Evolutionary conservation across 331 rosid genomes (phyloP), one percentile per base, ranked within the genome.

Genomic region (Rosa hybrid): DNA sequence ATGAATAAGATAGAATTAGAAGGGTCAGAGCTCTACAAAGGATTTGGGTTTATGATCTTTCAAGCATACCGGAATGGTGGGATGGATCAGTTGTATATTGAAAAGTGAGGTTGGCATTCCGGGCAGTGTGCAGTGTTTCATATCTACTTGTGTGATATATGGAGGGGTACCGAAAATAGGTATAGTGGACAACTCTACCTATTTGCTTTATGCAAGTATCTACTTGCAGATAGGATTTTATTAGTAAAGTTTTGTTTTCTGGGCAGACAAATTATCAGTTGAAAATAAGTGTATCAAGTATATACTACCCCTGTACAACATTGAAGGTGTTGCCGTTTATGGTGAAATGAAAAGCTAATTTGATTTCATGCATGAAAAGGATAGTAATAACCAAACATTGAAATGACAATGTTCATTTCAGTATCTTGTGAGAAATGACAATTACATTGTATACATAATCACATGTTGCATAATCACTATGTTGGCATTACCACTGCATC

Each of bases 131-230:
- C 76, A 27, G 74, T 80, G 77, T 70, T 65, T 42, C 72, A 49
- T 59, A 63, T 74, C 88, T 81, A 86, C 91, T 81, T 74, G 89
- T 68, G 87, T 57, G 91, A 86, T 83, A 84, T 72, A 50, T 79
- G 75, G 67, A 50, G 44, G 72, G 59, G 77, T 72, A 54, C 71
- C 79, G 64, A 75, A n/a, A 45, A 77, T 45, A 49, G 82, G 87
- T 86, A 85, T 76, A 85, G 86, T 81, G 77, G 74, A 82, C 72
- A 74, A 83, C 71, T 51, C 64, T n/a, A n/a, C n/a, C n/a, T n/a
- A n/a, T n/a, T n/a, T 45, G 79, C 73, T 38, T 9, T 83, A 74
- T 39, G n/a, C n/a, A n/a, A n/a, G n/a, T n/a, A n/a, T n/a, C n/a
- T n/a, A n/a, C n/a, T n/a, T n/a, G 78, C 76, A 39, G 62, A 49